Percentiles rank a stretch among this genome's conserved stretches.
phyloP scores from a whole-genome alignment of 2,329 filamentous ascomycete species.

The Phialocephala sp. region DNA sequence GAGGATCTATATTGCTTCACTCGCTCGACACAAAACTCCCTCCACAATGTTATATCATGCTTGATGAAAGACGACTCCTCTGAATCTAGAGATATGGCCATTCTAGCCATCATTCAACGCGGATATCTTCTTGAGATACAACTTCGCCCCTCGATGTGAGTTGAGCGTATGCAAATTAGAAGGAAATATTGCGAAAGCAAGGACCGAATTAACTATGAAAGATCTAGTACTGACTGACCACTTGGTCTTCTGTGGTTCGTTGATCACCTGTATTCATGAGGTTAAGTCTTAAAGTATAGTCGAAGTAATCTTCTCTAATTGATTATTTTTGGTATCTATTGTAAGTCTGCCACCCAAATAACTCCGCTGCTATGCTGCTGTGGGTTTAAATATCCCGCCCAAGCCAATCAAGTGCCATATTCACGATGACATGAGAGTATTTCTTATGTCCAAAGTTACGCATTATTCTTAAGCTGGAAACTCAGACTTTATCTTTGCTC shows the following conservation, averaged over 20 bases:
- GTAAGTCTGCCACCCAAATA: conserved; percentile 12
- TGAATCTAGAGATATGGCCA: no score
- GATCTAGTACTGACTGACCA: neutral
- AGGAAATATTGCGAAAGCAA: neutral
- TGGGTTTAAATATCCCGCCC: conserved; percentile 7
- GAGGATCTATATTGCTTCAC: no score
- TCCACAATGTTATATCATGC: no score
- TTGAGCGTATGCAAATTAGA: no score
- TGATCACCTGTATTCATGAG: neutral
- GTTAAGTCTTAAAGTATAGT: neutral
- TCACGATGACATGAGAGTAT: neutral
- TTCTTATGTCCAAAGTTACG: neutral
- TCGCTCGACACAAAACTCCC: no score
- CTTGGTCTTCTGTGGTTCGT: neutral
- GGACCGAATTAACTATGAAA: neutral
- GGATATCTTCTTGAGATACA: no score
- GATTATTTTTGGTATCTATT: conserved; percentile 14
- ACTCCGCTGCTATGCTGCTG: conserved; percentile 29
- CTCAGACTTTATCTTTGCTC: conserved; percentile 42
- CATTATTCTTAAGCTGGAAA: conserved; percentile 16
- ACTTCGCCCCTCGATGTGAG: no score
- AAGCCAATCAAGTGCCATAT: conserved; percentile 1
- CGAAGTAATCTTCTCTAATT: neutral
- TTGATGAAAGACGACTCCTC: no score
- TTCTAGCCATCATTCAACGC: no score